Conservation (phyloP, 495 filamentous ascomycete species). For the Penicillium bialowiezense region DNA sequence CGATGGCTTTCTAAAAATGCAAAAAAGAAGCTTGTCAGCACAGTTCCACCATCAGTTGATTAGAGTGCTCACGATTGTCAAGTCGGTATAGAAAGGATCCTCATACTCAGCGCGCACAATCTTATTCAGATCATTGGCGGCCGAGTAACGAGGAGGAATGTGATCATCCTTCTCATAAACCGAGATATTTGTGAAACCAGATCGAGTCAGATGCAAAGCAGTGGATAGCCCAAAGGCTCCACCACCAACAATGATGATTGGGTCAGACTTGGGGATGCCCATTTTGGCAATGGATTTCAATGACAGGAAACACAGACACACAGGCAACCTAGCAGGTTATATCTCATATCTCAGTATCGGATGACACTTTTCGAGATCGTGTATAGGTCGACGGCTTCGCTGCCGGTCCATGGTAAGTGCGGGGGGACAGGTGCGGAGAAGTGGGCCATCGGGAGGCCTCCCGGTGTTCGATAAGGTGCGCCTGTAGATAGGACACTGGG, state of each 20-base stretch:
- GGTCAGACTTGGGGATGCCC: constrained; percentile 22
- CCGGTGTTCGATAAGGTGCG: background rate
- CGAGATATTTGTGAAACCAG: constrained; percentile 44
- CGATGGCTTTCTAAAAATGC: constrained; percentile 45
- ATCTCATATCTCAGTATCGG: no score
- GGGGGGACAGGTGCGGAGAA: constrained; percentile 3
- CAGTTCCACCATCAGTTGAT: background rate
- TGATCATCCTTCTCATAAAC: constrained; percentile 30
- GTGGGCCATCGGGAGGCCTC: constrained; percentile 2
- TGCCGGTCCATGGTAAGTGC: background rate
- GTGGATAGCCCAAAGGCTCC: constrained; percentile 53
- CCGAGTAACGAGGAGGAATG: constrained; percentile 33
- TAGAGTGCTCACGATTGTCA: constrained; percentile 34
- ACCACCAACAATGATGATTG: constrained; percentile 36
- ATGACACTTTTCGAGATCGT: no score
- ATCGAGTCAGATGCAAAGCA: constrained; percentile 44
- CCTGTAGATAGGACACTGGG: background rate
- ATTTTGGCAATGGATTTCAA: constrained; percentile 6
- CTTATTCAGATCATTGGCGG: constrained; percentile 53
- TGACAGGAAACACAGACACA: no score
- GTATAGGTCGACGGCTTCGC: background rate
- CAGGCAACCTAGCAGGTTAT: no score
- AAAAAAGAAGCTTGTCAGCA: constrained; percentile 9
- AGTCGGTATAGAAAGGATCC: constrained; percentile 49
- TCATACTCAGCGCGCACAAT: constrained; percentile 54